Percentiles rank a stretch among this genome's conserved stretches.
Evolutionary conservation across 805 yeast genomes (phyloP).

Genomic region (Metschnikowia henanensis): DNA sequence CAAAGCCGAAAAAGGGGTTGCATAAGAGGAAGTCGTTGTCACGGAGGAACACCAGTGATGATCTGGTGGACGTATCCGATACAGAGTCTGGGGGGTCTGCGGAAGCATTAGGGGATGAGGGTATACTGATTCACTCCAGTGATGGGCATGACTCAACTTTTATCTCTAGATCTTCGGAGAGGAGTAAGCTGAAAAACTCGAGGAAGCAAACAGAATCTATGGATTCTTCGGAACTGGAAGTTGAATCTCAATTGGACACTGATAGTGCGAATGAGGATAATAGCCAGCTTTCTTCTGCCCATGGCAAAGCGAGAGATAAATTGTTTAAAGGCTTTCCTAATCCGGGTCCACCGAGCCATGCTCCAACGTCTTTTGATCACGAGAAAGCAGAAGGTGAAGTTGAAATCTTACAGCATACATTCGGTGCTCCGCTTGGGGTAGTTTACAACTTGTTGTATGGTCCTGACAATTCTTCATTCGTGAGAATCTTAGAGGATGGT

Average conservation of each 20-base stretch:
- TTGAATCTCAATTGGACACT: slow-evolving; percentile 3
- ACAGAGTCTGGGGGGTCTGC: slow-evolving; percentile 24
- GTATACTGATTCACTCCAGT: slow-evolving; percentile 16
- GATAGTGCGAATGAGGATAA: not conserved
- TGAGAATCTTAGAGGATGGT: slow-evolving; percentile 34
- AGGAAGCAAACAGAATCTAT: not conserved
- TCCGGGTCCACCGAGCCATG: slow-evolving; percentile 66
- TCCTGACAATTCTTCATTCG: slow-evolving; percentile 41
- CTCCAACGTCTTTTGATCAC: slow-evolving; percentile 51
- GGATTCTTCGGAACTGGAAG: slow-evolving; percentile 3
- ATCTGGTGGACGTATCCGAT: slow-evolving; percentile 13
- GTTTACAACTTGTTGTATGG: slow-evolving; percentile 75
- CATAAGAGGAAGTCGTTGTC: slow-evolving; percentile 3
- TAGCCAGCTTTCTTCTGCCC: not conserved
- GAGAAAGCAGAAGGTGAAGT: slow-evolving; percentile 47
- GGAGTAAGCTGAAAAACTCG: slow-evolving; percentile 5
- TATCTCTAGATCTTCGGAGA: slow-evolving; percentile 11
- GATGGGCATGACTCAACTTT: slow-evolving; percentile 21
- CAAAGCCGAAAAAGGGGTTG: slow-evolving; percentile 7
- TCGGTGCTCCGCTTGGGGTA: slow-evolving; percentile 76
- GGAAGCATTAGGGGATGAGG: slow-evolving; percentile 25
- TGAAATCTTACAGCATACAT: slow-evolving; percentile 48
- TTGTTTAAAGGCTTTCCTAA: slow-evolving; percentile 27
- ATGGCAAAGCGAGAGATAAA: not conserved
- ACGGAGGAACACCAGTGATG: slow-evolving; percentile 7